A percentile compares a stretch with the other conserved stretches of the same genome.
These are phyloP conservation scores for Pseudoneurospora amorphoporcata DNA, from an alignment of 495 filamentous ascomycete species.

Conservation along the genomic window DNA sequence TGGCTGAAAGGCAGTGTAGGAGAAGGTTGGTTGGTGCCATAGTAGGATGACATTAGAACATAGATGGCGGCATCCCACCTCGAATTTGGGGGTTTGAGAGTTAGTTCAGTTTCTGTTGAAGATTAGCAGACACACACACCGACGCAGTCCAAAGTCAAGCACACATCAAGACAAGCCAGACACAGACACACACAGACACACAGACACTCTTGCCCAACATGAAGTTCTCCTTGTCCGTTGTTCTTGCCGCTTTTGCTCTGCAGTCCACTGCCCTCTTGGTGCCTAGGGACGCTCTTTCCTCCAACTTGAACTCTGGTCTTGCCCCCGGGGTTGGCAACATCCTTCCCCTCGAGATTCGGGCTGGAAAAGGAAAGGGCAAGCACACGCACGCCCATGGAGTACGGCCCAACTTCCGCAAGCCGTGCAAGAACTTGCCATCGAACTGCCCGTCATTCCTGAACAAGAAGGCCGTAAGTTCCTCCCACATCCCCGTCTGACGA, in stretches of 20 bases:
- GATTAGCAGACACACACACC: not conserved
- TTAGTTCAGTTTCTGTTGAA: not conserved
- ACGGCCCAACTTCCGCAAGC: slow-evolving; percentile 8
- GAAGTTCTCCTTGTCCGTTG: slow-evolving; percentile 1
- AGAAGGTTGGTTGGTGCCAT: not conserved
- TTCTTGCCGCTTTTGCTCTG: not conserved
- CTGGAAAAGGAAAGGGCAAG: not conserved
- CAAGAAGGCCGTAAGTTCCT: slow-evolving; percentile 5
- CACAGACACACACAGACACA: not conserved
- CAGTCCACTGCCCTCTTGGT: slow-evolving; percentile 1
- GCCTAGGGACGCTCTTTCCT: not conserved
- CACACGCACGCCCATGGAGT: slow-evolving; percentile 1
- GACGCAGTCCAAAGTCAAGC: not conserved
- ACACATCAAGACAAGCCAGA: not conserved
- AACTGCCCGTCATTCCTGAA: slow-evolving; percentile 9
- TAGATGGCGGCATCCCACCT: not conserved
- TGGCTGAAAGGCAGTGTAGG: not conserved
- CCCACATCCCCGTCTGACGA: not conserved
- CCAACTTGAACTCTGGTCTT: not conserved
- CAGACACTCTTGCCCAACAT: slow-evolving; percentile 1
- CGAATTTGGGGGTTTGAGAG: not conserved
- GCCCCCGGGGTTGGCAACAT: not conserved
- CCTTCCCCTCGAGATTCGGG: not conserved
- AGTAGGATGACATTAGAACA: not conserved
- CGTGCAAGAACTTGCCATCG: slow-evolving; percentile 3